Evolutionary conservation across 306 rosid genomes (phyloP).

Genomic region (Quercus rubra): DNA sequence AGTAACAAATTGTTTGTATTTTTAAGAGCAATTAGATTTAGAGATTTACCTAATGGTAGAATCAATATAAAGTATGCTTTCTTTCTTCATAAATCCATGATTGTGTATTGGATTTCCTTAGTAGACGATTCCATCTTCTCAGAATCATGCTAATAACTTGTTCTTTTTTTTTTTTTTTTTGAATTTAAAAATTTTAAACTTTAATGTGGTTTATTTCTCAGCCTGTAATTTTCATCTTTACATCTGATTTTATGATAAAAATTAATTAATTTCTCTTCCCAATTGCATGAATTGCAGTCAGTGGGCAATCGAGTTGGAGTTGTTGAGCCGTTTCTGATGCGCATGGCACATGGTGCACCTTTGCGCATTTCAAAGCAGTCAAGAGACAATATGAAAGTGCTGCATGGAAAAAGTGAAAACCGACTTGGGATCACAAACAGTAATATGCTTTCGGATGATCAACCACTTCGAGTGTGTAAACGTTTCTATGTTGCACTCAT

Average conservation of each 20-base stretch:
- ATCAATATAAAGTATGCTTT: not conserved
- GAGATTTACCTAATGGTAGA: not conserved
- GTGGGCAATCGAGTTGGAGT: slow-evolving; percentile 96
- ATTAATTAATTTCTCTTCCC: slow-evolving; percentile 11
- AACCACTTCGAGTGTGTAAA: slow-evolving; percentile 79
- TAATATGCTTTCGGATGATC: slow-evolving; percentile 55
- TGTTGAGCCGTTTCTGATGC: slow-evolving; percentile 89
- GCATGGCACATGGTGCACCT: slow-evolving; percentile 96
- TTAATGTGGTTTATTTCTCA: not conserved
- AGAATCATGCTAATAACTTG: not conserved
- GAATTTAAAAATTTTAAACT: not conserved
- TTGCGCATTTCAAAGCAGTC: slow-evolving; percentile 49
- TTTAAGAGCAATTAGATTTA: not conserved
- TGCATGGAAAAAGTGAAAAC: slow-evolving; percentile 40
- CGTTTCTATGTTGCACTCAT: slow-evolving; percentile 94
- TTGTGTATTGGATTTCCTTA: not conserved
- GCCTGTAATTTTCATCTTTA: not conserved
- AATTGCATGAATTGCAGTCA: slow-evolving; percentile 52
- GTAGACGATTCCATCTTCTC: not conserved
- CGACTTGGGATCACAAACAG: slow-evolving; percentile 34
- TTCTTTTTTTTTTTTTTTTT: too few relatives aligned
- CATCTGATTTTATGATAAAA: not conserved
- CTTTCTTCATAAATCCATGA: not conserved
- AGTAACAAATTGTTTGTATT: not conserved
- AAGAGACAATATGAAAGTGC: slow-evolving; percentile 39